A percentile compares a stretch with the other conserved stretches of the same genome.
These are phyloP conservation scores for Rachicladosporium sp. DNA, from an alignment of 2,329 filamentous ascomycete species.

Conservation along the genomic window DNA sequence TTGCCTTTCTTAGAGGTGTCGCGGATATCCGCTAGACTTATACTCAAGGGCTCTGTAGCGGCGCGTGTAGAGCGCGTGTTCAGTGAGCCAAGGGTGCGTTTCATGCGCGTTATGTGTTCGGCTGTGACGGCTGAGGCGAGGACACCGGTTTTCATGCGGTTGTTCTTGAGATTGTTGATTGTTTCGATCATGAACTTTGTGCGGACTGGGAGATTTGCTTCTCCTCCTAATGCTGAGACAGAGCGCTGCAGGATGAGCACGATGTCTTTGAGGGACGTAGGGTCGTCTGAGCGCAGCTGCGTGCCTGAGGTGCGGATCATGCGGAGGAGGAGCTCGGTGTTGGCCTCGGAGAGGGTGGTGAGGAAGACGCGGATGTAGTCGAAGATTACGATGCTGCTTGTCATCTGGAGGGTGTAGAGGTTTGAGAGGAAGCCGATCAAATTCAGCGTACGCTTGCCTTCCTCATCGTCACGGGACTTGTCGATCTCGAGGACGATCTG, in stretches of 20 bases:
- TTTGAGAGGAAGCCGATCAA: constrained; percentile 72
- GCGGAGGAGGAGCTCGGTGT: constrained; percentile 77
- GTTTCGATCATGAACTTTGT: constrained; percentile 97
- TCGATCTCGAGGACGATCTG: constrained; percentile 65
- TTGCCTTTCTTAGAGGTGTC: constrained; percentile 79
- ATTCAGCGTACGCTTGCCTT: constrained; percentile 57
- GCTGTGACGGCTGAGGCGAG: constrained; percentile 59
- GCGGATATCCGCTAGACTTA: constrained; percentile 70
- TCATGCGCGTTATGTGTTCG: constrained; percentile 79
- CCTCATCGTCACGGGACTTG: constrained; percentile 25
- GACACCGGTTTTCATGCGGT: constrained; percentile 66
- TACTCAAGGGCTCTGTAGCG: constrained; percentile 66
- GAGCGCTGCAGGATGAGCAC: constrained; percentile 65
- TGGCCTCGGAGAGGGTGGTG: constrained; percentile 62
- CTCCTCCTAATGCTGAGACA: constrained; percentile 49
- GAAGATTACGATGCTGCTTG: constrained; percentile 73
- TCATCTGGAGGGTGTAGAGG: constrained; percentile 83
- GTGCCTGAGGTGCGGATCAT: constrained; percentile 71
- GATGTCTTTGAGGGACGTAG: constrained; percentile 78
- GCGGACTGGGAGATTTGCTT: constrained; percentile 64
- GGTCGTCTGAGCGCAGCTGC: constrained; percentile 78
- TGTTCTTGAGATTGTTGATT: constrained; percentile 90
- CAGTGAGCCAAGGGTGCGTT: constrained; percentile 71
- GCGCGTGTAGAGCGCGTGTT: constrained; percentile 53
- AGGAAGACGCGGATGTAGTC: constrained; percentile 79